Percentiles rank a stretch among this genome's conserved stretches.
Conservation (phyloP, 2,329 filamentous ascomycete genomes). For the Leptographium galeiforme region DNA sequence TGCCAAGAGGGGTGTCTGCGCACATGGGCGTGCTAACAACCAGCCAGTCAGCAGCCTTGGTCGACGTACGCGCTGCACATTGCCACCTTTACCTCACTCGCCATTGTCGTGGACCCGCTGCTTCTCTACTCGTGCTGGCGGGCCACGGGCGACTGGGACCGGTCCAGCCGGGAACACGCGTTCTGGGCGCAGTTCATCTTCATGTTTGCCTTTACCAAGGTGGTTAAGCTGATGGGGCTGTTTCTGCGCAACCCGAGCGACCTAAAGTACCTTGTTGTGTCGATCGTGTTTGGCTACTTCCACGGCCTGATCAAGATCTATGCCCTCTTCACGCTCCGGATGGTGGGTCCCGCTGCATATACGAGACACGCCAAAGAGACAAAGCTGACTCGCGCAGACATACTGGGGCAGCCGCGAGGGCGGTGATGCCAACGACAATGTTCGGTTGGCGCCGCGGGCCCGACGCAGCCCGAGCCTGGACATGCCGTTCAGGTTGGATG, state of each 20-base stretch:
- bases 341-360: constrained; percentile 42
- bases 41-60: constrained; percentile 70
- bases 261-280: constrained; percentile 67
- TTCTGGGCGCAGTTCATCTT: constrained; percentile 54
- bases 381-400: constrained; percentile 41
- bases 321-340: constrained; percentile 67
- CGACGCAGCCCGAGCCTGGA: constrained; percentile 19
- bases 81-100: constrained; percentile 82
- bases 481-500: constrained; percentile 20
- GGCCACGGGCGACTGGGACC: constrained; percentile 50
- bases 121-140: constrained; percentile 57
- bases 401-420: constrained; percentile 92
- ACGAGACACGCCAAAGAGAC: no score
- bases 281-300: constrained; percentile 81
- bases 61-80: constrained; percentile 86
- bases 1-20: not conserved
- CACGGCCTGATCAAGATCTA: constrained; percentile 89
- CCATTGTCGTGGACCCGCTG: constrained; percentile 63
- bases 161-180: constrained; percentile 35
- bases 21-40: not conserved
- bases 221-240: constrained; percentile 78
- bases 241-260: constrained; percentile 77
- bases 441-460: constrained; percentile 9
- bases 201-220: constrained; percentile 75
- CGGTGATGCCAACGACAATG: constrained; percentile 64